Percentiles rank a stretch among this genome's conserved stretches.
Conservation (phyloP, 441 rosid species). For the Raphanus hybrid region DNA sequence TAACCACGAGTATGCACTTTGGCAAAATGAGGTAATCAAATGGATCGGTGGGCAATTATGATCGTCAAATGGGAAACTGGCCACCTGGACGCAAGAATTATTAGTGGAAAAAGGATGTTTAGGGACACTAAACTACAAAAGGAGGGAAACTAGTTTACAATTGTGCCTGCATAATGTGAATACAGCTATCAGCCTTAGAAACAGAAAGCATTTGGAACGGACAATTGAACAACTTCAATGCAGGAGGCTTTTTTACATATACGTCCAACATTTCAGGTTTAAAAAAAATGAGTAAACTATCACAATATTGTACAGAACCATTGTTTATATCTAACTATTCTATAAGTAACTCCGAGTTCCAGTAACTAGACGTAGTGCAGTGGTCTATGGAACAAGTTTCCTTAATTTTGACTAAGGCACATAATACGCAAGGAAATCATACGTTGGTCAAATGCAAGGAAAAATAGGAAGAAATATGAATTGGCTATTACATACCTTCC, state of each 20-base stretch:
- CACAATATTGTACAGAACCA: conserved; percentile 1
- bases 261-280: background rate
- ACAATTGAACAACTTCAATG: background rate
- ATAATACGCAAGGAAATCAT: background rate
- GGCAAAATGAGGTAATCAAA: conserved; percentile 82
- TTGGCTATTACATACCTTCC: no score
- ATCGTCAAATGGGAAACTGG: conserved; percentile 97
- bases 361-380: no score
- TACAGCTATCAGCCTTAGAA: conserved; percentile 14
- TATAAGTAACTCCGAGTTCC: no score
- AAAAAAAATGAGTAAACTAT: conserved; percentile 8
- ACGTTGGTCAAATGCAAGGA: no score
- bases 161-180: conserved; percentile 9
- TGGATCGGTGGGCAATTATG: conserved; percentile 98
- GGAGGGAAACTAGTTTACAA: background rate
- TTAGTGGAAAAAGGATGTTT: background rate
- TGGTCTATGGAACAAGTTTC: no score
- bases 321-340: no score
- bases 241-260: no score
- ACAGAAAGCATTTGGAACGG: background rate
- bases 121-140: conserved; percentile 2
- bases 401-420: background rate
- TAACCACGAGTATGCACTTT: conserved; percentile 95
- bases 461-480: no score
- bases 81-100: conserved; percentile 63